Evolutionary conservation across 306 rosid species (phyloP).

Genomic region (Rosa multiflora): DNA sequence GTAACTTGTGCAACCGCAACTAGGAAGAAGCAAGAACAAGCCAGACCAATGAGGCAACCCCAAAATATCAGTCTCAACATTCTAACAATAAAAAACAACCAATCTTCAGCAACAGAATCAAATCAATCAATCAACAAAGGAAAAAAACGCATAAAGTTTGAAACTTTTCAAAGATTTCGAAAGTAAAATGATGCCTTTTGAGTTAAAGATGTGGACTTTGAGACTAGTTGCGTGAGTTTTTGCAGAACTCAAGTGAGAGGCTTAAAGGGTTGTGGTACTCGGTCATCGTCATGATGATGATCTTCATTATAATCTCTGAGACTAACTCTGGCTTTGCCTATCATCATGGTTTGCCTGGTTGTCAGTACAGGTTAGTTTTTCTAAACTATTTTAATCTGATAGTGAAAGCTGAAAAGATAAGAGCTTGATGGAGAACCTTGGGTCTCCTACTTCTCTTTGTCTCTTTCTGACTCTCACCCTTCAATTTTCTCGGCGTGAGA

Average conservation of each 20-base stretch:
- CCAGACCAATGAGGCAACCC: slow-evolving; percentile 44
- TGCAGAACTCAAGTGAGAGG: background rate
- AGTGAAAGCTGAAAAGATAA: background rate
- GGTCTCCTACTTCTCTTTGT: background rate
- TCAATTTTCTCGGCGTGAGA: background rate
- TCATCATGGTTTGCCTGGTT: slow-evolving; percentile 4
- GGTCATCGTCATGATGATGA: background rate
- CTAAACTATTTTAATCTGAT: background rate
- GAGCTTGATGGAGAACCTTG: background rate
- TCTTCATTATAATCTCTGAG: background rate
- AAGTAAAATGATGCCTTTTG: background rate
- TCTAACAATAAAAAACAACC: slow-evolving; percentile 29
- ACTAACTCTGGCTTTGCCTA: background rate
- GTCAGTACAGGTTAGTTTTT: background rate
- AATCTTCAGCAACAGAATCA: background rate
- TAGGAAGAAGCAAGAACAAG: slow-evolving; percentile 33
- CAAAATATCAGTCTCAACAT: slow-evolving; percentile 46
- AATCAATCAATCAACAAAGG: background rate
- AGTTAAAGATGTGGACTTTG: background rate
- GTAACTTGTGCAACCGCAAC: slow-evolving; percentile 40
- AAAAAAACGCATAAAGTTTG: background rate
- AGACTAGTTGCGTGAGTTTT: background rate
- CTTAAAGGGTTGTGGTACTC: background rate
- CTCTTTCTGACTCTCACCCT: background rate
- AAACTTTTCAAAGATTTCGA: background rate